Evolutionary conservation across 2,329 filamentous ascomycete species (phyloP).

Genomic region (Monosporascus sp.): DNA sequence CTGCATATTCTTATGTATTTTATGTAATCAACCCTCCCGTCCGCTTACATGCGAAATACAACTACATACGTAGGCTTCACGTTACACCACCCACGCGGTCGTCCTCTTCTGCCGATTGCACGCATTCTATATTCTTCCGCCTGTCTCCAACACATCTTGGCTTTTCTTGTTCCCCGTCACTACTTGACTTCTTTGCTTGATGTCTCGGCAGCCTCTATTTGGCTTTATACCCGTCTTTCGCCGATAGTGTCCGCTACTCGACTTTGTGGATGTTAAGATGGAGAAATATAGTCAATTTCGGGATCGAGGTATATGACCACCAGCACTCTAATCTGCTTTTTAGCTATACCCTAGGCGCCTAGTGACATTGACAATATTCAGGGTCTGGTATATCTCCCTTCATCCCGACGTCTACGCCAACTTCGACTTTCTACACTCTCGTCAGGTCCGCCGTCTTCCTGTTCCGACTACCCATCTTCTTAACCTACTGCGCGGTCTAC

Average conservation of each 20-base stretch:
- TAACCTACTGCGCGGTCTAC: constrained; percentile 63
- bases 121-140: not conserved
- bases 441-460: constrained; percentile 70
- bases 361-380: constrained; percentile 30
- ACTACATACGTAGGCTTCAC: too few relatives aligned
- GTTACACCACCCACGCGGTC: too few relatives aligned
- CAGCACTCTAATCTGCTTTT: not conserved
- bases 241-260: not conserved
- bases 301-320: constrained; percentile 63
- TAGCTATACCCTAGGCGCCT: not conserved
- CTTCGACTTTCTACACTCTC: constrained; percentile 58
- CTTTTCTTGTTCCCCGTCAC: not conserved
- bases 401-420: constrained; percentile 69
- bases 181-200: constrained; percentile 2
- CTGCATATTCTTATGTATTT: too few relatives aligned
- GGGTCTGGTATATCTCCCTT: constrained; percentile 96
- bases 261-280: constrained; percentile 46
- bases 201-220: constrained; percentile 11
- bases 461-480: constrained; percentile 73
- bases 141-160: not conserved
- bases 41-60: too few relatives aligned
- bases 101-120: too few relatives aligned
- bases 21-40: too few relatives aligned
- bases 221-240: not conserved
- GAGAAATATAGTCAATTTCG: constrained; percentile 94